Percentiles rank a stretch among this genome's conserved stretches.
phyloP scores from a whole-genome alignment of 352 stramenopile genomes.

The Phytophthora agathidicida region DNA sequence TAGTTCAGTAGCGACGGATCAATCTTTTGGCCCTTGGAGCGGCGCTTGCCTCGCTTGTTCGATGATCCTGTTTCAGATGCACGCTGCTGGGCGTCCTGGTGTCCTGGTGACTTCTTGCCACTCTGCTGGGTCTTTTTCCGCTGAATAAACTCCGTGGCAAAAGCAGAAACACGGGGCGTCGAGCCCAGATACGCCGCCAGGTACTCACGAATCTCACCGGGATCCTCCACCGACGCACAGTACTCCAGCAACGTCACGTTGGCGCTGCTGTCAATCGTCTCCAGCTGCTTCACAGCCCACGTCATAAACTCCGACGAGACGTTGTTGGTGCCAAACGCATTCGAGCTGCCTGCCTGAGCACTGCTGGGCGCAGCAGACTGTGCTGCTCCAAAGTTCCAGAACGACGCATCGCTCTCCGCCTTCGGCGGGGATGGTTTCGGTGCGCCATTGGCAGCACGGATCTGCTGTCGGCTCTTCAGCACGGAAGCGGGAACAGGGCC shows the following conservation, averaged over 20 bases:
- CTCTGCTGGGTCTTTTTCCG: slow-evolving; percentile 80
- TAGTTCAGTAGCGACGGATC: slow-evolving; percentile 81
- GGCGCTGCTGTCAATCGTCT: slow-evolving; percentile 72
- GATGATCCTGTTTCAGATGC: slow-evolving; percentile 39
- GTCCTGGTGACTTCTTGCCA: slow-evolving; percentile 46
- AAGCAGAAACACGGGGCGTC: slow-evolving; percentile 95
- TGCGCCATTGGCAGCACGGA: slow-evolving; percentile 47
- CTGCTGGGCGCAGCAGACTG: slow-evolving; percentile 29
- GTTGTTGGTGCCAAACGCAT: slow-evolving; percentile 57
- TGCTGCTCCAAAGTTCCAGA: slow-evolving; percentile 85
- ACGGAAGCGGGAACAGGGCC: slow-evolving; percentile 80
- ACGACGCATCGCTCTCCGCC: slow-evolving; percentile 69
- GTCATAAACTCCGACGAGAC: slow-evolving; percentile 78
- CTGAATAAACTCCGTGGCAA: slow-evolving; percentile 97
- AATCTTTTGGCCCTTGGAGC: slow-evolving; percentile 72
- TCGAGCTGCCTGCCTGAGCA: slow-evolving; percentile 21
- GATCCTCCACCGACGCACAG: slow-evolving; percentile 95
- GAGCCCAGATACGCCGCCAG: slow-evolving; percentile 96
- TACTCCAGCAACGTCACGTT: slow-evolving; percentile 93
- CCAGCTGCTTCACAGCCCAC: slow-evolving; percentile 83
- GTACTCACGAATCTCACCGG: slow-evolving; percentile 95
- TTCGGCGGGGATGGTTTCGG: slow-evolving; percentile 45
- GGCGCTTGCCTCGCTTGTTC: slow-evolving; percentile 66
- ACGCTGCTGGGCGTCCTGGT: slow-evolving; percentile 25
- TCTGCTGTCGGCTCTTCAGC: slow-evolving; percentile 77